Conservation (phyloP, 2,329 filamentous ascomycete genomes). For the Fusarium protoensiforme region DNA sequence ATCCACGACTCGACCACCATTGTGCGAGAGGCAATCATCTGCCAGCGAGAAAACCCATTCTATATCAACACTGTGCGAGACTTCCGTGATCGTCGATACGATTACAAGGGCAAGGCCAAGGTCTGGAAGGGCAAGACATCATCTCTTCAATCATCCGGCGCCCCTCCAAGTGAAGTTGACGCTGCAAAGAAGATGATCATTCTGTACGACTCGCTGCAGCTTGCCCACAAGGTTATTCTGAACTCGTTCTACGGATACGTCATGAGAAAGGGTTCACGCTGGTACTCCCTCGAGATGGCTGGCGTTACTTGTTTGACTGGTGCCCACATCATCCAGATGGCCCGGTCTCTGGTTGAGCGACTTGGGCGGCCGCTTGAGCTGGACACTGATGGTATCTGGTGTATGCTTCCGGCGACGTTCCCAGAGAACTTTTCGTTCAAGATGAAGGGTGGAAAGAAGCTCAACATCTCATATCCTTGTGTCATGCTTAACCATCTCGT, state of each 20-base stretch:
- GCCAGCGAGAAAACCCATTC: constrained; percentile 97
- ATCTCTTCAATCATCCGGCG: constrained; percentile 83
- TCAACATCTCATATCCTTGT: constrained; percentile 96
- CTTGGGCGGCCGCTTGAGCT: constrained; percentile 93
- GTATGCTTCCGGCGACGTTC: constrained; percentile 95
- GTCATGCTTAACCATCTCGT: constrained; percentile 99
- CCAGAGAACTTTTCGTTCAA: constrained; percentile 97
- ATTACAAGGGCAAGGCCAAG: constrained; percentile 98
- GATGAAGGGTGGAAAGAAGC: constrained; percentile 93
- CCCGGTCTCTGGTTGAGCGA: constrained; percentile 90
- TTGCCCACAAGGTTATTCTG: constrained; percentile 98
- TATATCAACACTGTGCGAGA: constrained; percentile 97
- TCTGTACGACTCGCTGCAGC: constrained; percentile 92
- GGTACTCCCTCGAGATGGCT: constrained; percentile 99
- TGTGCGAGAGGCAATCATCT: constrained; percentile 95
- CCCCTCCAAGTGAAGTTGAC: constrained; percentile 80
- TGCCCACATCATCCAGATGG: constrained; percentile 96
- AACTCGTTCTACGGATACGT: constrained; percentile 99
- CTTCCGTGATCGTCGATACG: constrained; percentile 96
- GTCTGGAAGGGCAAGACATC: constrained; percentile 99
- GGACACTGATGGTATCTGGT: constrained; percentile 99
- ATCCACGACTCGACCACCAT: constrained; percentile 96
- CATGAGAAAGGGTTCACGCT: constrained; percentile 98
- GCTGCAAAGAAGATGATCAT: constrained; percentile 99
- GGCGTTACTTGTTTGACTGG: constrained; percentile 97